Evolutionary conservation across 2,329 filamentous ascomycete species (phyloP).

Genomic region (Pseudocercospora fijiensis): DNA sequence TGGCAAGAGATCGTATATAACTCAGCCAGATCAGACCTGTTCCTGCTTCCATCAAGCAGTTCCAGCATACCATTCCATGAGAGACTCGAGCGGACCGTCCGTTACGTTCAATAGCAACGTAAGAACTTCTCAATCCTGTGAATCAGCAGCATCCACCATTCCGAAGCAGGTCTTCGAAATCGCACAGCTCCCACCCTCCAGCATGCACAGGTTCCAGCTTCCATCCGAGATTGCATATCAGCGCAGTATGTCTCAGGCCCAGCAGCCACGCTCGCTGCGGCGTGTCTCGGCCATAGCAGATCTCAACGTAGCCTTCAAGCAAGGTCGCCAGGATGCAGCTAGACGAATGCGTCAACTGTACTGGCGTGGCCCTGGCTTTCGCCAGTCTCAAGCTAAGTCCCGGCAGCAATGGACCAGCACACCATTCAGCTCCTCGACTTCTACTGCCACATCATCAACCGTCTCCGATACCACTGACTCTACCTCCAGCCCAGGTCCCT

Average conservation of each 20-base stretch:
- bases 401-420: background rate
- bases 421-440: background rate
- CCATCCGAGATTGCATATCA: background rate
- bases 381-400: background rate
- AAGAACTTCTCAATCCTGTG: background rate
- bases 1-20: background rate
- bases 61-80: background rate
- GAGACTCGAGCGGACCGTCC: background rate
- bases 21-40: background rate
- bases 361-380: background rate
- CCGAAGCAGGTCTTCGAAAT: background rate
- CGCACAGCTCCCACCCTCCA: background rate
- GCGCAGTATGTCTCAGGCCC: background rate
- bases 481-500: background rate
- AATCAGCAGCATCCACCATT: background rate
- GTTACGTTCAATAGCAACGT: background rate
- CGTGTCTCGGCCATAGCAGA: background rate
- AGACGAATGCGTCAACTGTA: background rate
- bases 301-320: background rate
- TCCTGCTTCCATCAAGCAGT: background rate
- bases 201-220: background rate
- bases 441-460: background rate
- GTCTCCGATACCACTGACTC: background rate
- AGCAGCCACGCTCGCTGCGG: background rate
- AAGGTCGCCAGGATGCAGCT: background rate